phyloP scores from a whole-genome alignment of 306 rosid species.

The Mimosa bimucronata region DNA sequence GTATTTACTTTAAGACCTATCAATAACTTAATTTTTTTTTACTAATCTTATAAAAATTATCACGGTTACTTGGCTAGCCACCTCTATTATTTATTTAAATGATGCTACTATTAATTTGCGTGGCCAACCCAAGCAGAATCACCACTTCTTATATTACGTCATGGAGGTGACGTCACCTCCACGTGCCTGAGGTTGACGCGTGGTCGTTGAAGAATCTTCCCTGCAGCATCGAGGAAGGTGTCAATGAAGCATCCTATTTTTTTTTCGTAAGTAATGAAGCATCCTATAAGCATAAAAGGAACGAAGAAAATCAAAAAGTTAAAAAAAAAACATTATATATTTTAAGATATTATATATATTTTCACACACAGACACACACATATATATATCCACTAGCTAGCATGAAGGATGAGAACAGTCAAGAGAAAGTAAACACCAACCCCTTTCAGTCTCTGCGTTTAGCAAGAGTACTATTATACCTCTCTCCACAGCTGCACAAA shows the following conservation, averaged over 20 bases:
- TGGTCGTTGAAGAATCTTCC: slow-evolving; percentile 43
- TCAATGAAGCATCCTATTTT: slow-evolving; percentile 43
- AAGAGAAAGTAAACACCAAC: background rate
- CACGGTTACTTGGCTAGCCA: background rate
- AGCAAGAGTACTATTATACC: no score
- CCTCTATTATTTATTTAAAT: background rate
- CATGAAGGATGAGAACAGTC: background rate
- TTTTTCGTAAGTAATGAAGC: no score
- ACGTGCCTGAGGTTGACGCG: slow-evolving; percentile 29
- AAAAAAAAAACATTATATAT: background rate
- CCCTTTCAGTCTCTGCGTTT: background rate
- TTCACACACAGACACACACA: no score
- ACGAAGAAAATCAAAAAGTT: no score
- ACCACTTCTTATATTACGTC: slow-evolving; percentile 41
- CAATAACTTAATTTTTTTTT: no score
- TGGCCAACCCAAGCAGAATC: background rate
- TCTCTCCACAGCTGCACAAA: background rate
- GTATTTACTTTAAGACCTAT: no score
- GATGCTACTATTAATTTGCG: background rate
- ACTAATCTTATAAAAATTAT: no score
- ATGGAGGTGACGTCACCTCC: slow-evolving; percentile 40
- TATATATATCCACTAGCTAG: slow-evolving; percentile 11
- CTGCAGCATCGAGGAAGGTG: slow-evolving; percentile 53
- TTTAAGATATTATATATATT: background rate
- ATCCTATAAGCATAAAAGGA: slow-evolving; percentile 7